phyloP scores from a whole-genome alignment of 139 green algal genomes.

The Chlorella vulgaris region DNA sequence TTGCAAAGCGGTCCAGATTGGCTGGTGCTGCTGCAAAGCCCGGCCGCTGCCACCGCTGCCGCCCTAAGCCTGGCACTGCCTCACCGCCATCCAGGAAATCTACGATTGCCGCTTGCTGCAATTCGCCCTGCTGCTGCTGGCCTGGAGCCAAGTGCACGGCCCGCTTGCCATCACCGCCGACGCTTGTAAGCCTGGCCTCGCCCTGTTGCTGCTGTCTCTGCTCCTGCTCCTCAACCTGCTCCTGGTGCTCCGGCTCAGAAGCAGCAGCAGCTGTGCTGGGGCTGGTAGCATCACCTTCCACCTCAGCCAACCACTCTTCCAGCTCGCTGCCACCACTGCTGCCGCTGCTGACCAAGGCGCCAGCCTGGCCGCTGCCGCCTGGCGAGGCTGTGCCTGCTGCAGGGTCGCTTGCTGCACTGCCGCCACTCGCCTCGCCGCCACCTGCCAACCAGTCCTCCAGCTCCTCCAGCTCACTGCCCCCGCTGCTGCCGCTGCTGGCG shows the following conservation, averaged over 20 bases:
- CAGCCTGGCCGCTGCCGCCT: background rate
- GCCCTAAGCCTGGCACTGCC: background rate
- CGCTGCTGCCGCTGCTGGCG: conserved; percentile 25
- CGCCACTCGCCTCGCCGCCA: background rate
- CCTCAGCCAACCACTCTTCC: background rate
- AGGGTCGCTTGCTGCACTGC: background rate
- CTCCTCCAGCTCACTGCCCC: conserved; percentile 22
- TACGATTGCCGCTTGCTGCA: background rate
- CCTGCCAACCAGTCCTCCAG: conserved; percentile 7
- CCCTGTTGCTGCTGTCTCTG: background rate
- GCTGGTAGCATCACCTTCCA: background rate
- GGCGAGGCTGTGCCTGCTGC: background rate
- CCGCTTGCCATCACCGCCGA: too few species aligned
- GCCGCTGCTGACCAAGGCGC: background rate
- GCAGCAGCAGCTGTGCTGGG: background rate
- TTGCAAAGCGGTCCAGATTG: conserved; percentile 40
- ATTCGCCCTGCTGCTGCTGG: background rate
- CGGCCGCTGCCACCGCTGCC: conserved; percentile 17
- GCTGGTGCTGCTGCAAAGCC: background rate
- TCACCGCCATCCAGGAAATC: background rate
- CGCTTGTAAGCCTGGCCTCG: too few species aligned
- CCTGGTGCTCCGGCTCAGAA: background rate
- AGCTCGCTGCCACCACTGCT: conserved; percentile 13
- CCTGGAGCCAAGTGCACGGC: background rate
- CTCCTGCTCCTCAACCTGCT: background rate